Conservation (phyloP, 257 asterid genomes). For the Lantana camara region DNA sequence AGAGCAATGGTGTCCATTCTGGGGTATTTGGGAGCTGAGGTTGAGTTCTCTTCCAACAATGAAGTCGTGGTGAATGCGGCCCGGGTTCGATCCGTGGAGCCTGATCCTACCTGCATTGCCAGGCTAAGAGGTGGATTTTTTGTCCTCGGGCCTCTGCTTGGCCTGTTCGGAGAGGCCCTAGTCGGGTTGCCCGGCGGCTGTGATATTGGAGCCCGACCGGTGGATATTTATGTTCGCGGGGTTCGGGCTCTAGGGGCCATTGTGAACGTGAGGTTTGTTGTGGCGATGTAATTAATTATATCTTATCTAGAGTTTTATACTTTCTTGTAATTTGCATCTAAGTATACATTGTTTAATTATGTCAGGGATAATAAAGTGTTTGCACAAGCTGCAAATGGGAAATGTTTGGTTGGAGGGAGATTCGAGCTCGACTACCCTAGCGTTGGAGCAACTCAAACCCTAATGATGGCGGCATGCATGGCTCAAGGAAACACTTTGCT, state of each 20-base stretch:
- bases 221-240: constrained; percentile 39
- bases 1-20: constrained; percentile 39
- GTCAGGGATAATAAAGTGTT: constrained; percentile 41
- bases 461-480: constrained; percentile 53
- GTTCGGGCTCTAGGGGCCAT: constrained; percentile 47
- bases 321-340: no score
- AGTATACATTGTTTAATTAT: not conserved
- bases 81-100: constrained; percentile 33
- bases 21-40: constrained; percentile 40
- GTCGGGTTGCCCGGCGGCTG: constrained; percentile 49
- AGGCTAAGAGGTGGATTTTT: constrained; percentile 44
- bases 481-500: constrained; percentile 46
- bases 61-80: constrained; percentile 28
- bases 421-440: constrained; percentile 46
- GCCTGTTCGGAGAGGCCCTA: constrained; percentile 43
- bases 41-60: constrained; percentile 13
- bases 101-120: constrained; percentile 23
- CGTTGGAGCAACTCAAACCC: constrained; percentile 63
- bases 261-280: constrained; percentile 44
- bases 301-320: no score
- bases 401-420: constrained; percentile 42
- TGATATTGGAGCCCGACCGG: constrained; percentile 48
- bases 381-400: constrained; percentile 43
- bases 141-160: constrained; percentile 46
- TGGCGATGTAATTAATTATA: no score